These are phyloP conservation scores for Licmophora abbreviata DNA, from an alignment of 108 stramenopile genomes.

Conservation along the genomic window DNA sequence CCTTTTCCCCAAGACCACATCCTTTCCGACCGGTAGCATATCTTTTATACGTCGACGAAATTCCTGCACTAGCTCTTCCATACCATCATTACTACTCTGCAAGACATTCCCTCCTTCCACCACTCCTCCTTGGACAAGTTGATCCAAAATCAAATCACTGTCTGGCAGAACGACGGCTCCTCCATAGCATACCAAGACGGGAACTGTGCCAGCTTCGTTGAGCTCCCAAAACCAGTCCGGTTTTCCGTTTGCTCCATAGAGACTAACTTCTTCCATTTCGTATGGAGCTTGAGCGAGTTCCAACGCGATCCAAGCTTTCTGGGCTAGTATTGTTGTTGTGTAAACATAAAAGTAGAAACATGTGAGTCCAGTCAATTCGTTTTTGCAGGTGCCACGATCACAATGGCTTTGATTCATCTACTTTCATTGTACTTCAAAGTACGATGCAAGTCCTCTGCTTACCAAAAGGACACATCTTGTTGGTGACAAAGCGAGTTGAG, in stretches of 20 bases:
- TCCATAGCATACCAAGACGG: conserved; percentile 39
- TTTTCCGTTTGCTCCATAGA: conserved; percentile 73
- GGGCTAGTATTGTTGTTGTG: conserved; percentile 12
- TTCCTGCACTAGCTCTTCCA: conserved; percentile 8
- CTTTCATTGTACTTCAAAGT: background rate
- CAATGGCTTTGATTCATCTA: no score
- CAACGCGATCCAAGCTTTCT: conserved; percentile 78
- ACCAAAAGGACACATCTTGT: conserved; percentile 71
- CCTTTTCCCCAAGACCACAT: conserved; percentile 46
- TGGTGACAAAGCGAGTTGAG: conserved; percentile 49
- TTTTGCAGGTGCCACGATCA: no score
- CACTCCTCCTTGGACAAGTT: conserved; percentile 24
- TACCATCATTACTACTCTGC: conserved; percentile 4
- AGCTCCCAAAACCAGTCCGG: conserved; percentile 80
- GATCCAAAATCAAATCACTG: conserved; percentile 67
- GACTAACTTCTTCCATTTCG: conserved; percentile 49
- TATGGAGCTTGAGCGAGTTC: conserved; percentile 42
- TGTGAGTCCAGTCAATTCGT: no score
- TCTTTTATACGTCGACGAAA: conserved; percentile 56
- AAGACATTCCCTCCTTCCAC: background rate
- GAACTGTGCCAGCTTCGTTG: conserved; percentile 69
- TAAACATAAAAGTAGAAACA: background rate
- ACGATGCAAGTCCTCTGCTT: background rate
- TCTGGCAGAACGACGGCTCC: conserved; percentile 39
- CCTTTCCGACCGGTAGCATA: conserved; percentile 61